These are phyloP conservation scores for Kluyveromyces lactis DNA, from an alignment of 805 yeast genomes.

Conservation along the genomic window DNA sequence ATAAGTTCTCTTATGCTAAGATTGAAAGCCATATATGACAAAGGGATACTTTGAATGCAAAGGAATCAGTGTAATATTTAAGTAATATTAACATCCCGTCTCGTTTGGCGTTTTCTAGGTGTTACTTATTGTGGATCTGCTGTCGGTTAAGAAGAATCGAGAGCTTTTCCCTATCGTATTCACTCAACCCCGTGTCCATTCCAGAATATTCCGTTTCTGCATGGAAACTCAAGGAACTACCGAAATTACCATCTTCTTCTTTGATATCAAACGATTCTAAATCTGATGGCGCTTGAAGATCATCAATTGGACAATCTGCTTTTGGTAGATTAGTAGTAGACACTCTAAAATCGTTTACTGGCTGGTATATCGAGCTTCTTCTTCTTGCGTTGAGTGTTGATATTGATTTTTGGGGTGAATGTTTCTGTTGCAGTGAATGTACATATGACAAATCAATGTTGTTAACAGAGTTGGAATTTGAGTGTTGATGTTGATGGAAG, in stretches of 20 bases:
- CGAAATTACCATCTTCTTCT: background rate
- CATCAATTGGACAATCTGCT: background rate
- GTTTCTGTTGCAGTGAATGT: constrained; percentile 22
- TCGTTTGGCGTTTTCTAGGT: too few species aligned
- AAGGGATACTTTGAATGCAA: too few species aligned
- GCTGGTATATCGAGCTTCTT: constrained; percentile 7
- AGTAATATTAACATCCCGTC: too few species aligned
- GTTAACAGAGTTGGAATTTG: constrained; percentile 1
- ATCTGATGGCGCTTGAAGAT: background rate
- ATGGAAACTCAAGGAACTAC: constrained; percentile 9
- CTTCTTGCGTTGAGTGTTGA: constrained; percentile 8
- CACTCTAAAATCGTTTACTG: background rate
- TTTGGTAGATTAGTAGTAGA: background rate
- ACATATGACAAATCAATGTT: constrained; percentile 25
- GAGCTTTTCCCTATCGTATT: constrained; percentile 31
- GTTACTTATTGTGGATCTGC: background rate
- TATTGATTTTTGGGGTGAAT: constrained; percentile 27
- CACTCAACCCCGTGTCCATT: constrained; percentile 14
- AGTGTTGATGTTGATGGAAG: background rate
- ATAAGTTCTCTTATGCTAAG: too few species aligned
- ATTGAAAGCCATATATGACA: too few species aligned
- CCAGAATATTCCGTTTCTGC: background rate
- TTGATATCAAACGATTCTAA: background rate
- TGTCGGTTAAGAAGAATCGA: constrained; percentile 11
- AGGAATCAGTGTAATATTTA: too few species aligned